Base-by-base conservation (phyloP, 805 yeast genomes). In the Maudiozyma barnettii region DNA sequence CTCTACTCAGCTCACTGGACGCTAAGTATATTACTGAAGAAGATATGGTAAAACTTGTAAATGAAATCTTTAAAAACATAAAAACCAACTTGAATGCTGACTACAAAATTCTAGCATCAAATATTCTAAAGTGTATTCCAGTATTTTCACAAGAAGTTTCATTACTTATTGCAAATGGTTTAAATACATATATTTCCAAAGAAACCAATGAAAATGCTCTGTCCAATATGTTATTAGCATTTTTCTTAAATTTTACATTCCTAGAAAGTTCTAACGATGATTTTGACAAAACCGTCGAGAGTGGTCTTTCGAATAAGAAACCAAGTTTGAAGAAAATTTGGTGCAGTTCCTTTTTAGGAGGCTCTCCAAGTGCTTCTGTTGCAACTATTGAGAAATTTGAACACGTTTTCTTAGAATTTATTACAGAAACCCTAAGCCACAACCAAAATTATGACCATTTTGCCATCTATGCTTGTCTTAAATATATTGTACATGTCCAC, bases 201-300 rank as follows among this genome's bases (percentile, higher is more conserved):
- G 98, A 91, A 56, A 77, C 79, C 41, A 86, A 88, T 55, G 98
- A 91, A 58, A 16, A 52, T 1, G 77, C 85, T 0, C 68, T 89
- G 37, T 49, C 67, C 2, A 66, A 70, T 3, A 67, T 79, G 48
- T 67, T 82, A 6, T 61, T 65, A 8, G 74, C 83, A 0, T 73
- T 79, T 46, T 70, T 79, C 37, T 51, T 53, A 1, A 80, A 77
- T 51, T 68, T 74, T 22, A 56, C 72, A 10, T 55, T 60, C 10
- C 44, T 67, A 2, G 50, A 68, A 20, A 49, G 54, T 1, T 46
- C 58, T 1, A 52, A 51, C 3, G 57, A 55, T 2, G 63, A 58
- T 2, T 53, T 64, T 23, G 49, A 68, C 12, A 65, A 56, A 45
- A 62, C 45, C 51, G 60, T 85, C 30, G 65, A 63, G n/a, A 64